Conservation (phyloP, 805 yeast species). For the Candida gorgasii region DNA sequence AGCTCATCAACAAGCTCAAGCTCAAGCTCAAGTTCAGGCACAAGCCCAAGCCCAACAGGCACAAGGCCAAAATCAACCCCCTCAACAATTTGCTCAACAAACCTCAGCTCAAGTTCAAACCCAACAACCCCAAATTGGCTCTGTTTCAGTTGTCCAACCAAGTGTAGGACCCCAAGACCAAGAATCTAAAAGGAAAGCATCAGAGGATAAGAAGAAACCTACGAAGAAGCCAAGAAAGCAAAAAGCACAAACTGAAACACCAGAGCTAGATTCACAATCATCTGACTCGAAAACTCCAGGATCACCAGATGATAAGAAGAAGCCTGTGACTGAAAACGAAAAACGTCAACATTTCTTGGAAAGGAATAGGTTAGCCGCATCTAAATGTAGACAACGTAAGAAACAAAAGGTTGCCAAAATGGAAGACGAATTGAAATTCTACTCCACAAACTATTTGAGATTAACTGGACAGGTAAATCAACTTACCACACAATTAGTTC, state of each 20-base stretch:
- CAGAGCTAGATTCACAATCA: not conserved
- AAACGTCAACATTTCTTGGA: slow-evolving; percentile 79
- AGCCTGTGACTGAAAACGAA: slow-evolving; percentile 27
- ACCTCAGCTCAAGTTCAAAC: not conserved
- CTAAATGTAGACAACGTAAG: slow-evolving; percentile 92
- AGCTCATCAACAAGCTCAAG: slow-evolving; percentile 5
- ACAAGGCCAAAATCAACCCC: slow-evolving; percentile 8
- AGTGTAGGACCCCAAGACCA: not conserved
- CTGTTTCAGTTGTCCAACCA: not conserved
- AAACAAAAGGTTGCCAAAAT: slow-evolving; percentile 83
- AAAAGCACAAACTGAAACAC: slow-evolving; percentile 16
- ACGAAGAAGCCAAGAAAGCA: slow-evolving; percentile 12
- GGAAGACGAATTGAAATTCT: slow-evolving; percentile 75
- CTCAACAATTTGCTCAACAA: not conserved
- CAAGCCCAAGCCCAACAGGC: slow-evolving; percentile 12
- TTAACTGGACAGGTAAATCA: slow-evolving; percentile 58
- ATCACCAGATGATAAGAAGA: slow-evolving; percentile 10
- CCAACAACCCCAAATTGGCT: not conserved
- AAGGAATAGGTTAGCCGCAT: slow-evolving; percentile 91
- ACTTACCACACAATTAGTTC: slow-evolving; percentile 57
- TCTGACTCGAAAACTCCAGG: slow-evolving; percentile 4
- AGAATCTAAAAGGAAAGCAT: slow-evolving; percentile 5
- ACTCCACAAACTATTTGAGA: slow-evolving; percentile 67
- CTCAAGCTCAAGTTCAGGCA: slow-evolving; percentile 2
- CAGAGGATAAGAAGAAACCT: slow-evolving; percentile 8